Evolutionary conservation across 83 land plant genomes (phyloP).

Genomic region (Larix sibirica): DNA sequence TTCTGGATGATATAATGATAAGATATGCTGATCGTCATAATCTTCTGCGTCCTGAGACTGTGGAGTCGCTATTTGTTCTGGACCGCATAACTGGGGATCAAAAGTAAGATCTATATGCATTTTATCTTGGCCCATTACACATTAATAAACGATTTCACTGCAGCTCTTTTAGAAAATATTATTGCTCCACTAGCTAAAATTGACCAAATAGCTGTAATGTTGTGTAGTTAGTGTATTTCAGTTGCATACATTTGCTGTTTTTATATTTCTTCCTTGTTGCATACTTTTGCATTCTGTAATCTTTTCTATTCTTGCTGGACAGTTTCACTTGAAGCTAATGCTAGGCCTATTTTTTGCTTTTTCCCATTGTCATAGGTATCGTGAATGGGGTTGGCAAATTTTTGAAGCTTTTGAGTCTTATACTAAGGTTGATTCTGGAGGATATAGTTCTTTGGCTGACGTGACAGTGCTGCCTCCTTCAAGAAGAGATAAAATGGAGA

Average conservation of each 20-base stretch:
- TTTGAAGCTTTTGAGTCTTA: slow-evolving; percentile 92
- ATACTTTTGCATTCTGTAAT: slow-evolving; percentile 7
- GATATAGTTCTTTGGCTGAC: slow-evolving; percentile 85
- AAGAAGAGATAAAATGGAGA: slow-evolving; percentile 96
- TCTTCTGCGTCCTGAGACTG: slow-evolving; percentile 97
- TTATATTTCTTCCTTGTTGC: not conserved
- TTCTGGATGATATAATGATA: slow-evolving; percentile 76
- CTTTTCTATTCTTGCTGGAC: not conserved
- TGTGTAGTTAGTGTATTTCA: too few species aligned
- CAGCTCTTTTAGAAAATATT: not conserved
- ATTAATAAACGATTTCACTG: not conserved
- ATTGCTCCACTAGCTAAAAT: not conserved
- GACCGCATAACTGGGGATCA: slow-evolving; percentile 83
- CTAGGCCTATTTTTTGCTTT: not conserved
- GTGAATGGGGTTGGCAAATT: slow-evolving; percentile 99
- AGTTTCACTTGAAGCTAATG: not conserved
- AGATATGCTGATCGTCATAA: slow-evolving; percentile 86
- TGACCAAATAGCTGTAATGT: not conserved
- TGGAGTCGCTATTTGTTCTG: slow-evolving; percentile 90
- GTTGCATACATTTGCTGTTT: not conserved
- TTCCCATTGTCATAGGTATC: slow-evolving; percentile 55
- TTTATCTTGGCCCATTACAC: not conserved
- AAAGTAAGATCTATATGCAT: slow-evolving; percentile 53
- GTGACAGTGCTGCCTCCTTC: slow-evolving; percentile 78
- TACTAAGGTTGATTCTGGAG: slow-evolving; percentile 87